Evolutionary conservation across 768 basidiomycete species (phyloP).

Genomic region (Tulasnella sp.): DNA sequence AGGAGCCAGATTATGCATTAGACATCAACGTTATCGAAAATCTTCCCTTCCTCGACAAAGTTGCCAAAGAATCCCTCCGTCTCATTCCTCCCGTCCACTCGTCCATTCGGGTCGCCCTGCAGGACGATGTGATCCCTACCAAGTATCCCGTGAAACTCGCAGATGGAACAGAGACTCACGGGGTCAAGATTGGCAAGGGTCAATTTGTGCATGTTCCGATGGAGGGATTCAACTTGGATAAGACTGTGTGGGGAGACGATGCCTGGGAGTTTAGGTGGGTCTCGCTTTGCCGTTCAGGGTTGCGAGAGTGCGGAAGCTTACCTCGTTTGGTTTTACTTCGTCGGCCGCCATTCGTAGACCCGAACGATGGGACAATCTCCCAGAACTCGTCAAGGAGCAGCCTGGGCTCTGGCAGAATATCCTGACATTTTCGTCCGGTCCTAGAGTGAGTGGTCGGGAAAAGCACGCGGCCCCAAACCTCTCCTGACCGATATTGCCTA

Average conservation of each 20-base stretch:
- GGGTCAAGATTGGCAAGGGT: constrained; percentile 55
- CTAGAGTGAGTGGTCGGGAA: constrained; percentile 53
- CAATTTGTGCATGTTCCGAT: constrained; percentile 73
- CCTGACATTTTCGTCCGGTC: constrained; percentile 77
- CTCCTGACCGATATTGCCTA: not conserved
- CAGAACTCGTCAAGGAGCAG: constrained; percentile 54
- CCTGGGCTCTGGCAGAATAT: constrained; percentile 47
- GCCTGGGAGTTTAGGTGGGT: constrained; percentile 77
- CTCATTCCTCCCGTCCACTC: constrained; percentile 78
- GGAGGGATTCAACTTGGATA: constrained; percentile 76
- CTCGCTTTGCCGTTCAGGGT: not conserved
- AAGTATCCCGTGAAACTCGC: constrained; percentile 46
- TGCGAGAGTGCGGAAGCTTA: not conserved
- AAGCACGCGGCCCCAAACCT: no score
- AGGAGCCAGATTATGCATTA: not conserved
- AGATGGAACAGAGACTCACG: constrained; percentile 25
- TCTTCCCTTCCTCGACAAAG: constrained; percentile 70
- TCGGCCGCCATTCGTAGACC: constrained; percentile 46
- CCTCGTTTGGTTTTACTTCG: constrained; percentile 12
- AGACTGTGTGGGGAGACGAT: constrained; percentile 71
- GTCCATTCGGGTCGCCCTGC: constrained; percentile 62
- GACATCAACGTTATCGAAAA: constrained; percentile 48
- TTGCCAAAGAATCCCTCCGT: constrained; percentile 71
- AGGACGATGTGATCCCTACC: constrained; percentile 74
- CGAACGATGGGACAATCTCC: constrained; percentile 74